Conservation (phyloP, 768 basidiomycete genomes). For the Mycena albidolilacea region DNA sequence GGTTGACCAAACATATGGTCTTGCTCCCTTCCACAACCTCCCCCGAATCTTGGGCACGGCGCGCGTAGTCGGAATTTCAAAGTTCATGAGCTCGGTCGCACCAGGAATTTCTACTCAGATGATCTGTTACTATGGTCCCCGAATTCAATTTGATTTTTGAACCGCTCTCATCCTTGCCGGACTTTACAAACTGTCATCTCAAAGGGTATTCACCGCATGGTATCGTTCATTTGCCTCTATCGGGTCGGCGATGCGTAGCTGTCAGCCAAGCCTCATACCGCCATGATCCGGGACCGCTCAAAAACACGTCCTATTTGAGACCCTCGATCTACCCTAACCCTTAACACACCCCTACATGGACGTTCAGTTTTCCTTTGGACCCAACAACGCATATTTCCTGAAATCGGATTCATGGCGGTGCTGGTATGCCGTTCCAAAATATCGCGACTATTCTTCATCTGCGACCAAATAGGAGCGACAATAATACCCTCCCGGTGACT, state of each 20-base stretch:
- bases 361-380: slow-evolving; percentile 30
- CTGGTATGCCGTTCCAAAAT: slow-evolving; percentile 2
- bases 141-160: background rate
- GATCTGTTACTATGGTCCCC: too few relatives aligned
- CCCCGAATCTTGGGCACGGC: too few relatives aligned
- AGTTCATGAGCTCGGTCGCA: too few relatives aligned
- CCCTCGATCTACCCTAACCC: background rate
- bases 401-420: slow-evolving; percentile 7
- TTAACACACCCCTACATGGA: slow-evolving; percentile 7
- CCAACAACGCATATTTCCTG: slow-evolving; percentile 34
- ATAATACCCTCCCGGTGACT: slow-evolving; percentile 17
- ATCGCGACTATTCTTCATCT: background rate
- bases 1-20: too few relatives aligned
- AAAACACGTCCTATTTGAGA: background rate
- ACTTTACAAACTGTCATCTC: background rate
- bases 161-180: background rate
- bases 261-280: background rate
- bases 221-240: background rate
- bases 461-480: slow-evolving; percentile 18
- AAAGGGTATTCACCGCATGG: background rate
- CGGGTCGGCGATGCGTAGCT: background rate
- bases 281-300: slow-evolving; percentile 13
- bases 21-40: too few relatives aligned
- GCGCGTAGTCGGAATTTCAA: too few relatives aligned
- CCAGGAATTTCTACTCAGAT: too few relatives aligned